Evolutionary conservation across 2,329 filamentous ascomycete species (phyloP), one percentile per base, ranked within the genome.

Genomic region (Phialocephala sp.): DNA sequence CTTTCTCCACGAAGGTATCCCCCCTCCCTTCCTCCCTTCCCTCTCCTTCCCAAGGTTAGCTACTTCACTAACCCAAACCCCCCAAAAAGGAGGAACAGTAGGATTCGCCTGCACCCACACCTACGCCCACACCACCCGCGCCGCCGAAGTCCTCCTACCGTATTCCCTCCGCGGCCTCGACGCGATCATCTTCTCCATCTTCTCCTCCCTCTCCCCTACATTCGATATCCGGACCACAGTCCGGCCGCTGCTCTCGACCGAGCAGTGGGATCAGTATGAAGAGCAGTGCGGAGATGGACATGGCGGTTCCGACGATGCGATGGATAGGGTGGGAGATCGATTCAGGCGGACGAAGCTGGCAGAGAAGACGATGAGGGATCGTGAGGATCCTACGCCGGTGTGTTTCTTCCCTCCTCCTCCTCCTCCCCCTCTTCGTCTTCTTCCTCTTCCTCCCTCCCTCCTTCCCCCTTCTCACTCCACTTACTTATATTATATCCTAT

Each of bases 71-170:
- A 41, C 37, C 15, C 9, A 2, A 41, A 4, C 2, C 37, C 37
- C 37, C 4, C 9, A 41, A 12, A 12, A 50, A 24, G 57, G 56
- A 45, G 80, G 82, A 0, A 69, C 70, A 1, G 63, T 85, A 0
- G 84, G 82, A 0, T 77, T 83, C 36, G 78, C 73, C 59, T 85
- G 81, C 65, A 77, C 77, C 3, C 82, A 86, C 61, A 76, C 77
- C 0, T 86, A 86, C 67, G 76, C 82, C 0, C 81, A 85, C 60
- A 75, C 76, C 56, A 0, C 70, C 2, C 8, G 69, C 0, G 6
- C 60, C 4, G 71, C 73, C 0, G 24, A 67, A 0, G 18, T 57
- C 0, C 47, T 68, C 4, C 71, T 82, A 1, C 80, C 79, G 0
- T 72, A 71, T 2, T 72, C 73, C 0, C 73, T 85, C 5, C 85